Evolutionary conservation across 2,329 filamentous ascomycete genomes (phyloP).

Genomic region (Aspergillus proliferans): DNA sequence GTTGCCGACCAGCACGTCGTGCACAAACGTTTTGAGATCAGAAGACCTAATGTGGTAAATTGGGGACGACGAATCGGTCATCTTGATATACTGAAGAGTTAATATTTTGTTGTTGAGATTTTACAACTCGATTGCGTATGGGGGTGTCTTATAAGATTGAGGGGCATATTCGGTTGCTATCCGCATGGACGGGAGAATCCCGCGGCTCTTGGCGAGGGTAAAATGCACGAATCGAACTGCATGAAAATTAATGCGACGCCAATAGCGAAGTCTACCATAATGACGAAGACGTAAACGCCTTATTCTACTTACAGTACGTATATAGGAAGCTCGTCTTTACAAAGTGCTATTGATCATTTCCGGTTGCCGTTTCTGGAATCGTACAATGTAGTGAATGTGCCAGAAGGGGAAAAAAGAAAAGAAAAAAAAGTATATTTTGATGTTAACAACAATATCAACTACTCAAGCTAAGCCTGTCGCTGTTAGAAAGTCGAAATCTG

Average conservation of each 20-base stretch:
- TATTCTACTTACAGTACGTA: background rate
- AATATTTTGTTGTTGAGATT: background rate
- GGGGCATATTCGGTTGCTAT: background rate
- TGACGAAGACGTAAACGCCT: too few species aligned
- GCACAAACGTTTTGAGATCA: conserved; percentile 15
- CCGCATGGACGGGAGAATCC: background rate
- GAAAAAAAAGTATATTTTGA: background rate
- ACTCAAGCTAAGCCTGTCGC: conserved; percentile 8
- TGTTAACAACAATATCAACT: background rate
- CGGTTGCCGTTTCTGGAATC: too few species aligned
- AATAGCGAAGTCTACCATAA: too few species aligned
- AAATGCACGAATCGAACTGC: background rate
- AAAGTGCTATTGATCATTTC: too few species aligned
- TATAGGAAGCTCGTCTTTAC: background rate
- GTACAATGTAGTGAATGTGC: too few species aligned
- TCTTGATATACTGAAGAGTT: background rate
- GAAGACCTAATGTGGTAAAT: background rate
- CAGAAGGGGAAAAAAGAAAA: too few species aligned
- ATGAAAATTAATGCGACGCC: background rate
- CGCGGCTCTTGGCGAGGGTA: background rate
- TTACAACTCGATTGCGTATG: background rate
- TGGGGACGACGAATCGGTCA: background rate
- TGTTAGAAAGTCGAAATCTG: conserved; percentile 35
- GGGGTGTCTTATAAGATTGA: background rate
- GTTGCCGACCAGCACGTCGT: conserved; percentile 34